Base-by-base conservation (phyloP, 352 stramenopile genomes). In the Globisporangium cystogenes region DNA sequence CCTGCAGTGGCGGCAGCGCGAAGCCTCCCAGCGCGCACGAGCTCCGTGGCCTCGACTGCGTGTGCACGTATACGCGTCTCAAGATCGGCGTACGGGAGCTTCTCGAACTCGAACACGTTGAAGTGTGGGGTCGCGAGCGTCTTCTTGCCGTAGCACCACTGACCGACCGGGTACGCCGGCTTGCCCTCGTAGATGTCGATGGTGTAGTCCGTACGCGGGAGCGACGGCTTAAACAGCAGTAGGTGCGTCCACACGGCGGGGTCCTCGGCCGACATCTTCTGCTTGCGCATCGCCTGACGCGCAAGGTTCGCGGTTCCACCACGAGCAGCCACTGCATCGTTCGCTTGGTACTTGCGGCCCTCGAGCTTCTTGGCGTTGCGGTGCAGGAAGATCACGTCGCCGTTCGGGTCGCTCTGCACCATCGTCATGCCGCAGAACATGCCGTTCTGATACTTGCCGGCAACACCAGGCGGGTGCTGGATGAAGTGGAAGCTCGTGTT, bases 381-480 rank as follows among this genome's bases (percentile, higher is more conserved):
- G 29, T 84, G 74, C 20, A 84, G 45, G 47, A 84, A 84, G 1
- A 79, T n/a, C 18, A 82, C 62, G 15, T 73, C 55, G 8, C 36
- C 36, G 36, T 5, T 18, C 4, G 67, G 31, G 46, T 87, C 78
- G 42, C 72, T 81, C 60, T 90, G 79, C 10, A 83, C 74, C 82
- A 90, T 92, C 26, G 75, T 84, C 63, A 82, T 78, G 46, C 82
- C 78, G 45, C 78, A 90, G 51, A 87, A 92, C 43, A 41, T 14
- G 3, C 36, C 36, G 12, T 10, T 18, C 1, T 10, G 11, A 7
- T n/a, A n/a, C 14, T n/a, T 41, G 36, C 36, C 36, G 11, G 36
- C 36, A 5, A 14, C 36, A 7, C 36, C 36, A n/a, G 36, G 36
- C 18, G 36, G 36, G 7, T 8, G 46, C 23, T 75, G 47, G 15